phyloP scores from a whole-genome alignment of 1,284 basidiomycete species.

The Baeospora myosura region DNA sequence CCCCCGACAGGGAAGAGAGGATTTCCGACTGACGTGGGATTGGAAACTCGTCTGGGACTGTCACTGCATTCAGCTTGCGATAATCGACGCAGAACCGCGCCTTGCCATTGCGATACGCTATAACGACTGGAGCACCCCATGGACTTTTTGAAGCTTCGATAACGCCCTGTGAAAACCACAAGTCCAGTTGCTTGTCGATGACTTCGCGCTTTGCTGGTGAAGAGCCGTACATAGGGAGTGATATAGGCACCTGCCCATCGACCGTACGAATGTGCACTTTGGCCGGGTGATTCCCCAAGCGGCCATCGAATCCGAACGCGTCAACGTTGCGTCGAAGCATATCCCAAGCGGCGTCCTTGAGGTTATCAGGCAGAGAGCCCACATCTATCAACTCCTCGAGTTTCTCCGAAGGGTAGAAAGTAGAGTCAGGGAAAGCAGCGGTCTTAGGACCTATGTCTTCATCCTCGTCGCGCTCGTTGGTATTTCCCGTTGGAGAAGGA shows the following conservation, averaged over 20 bases:
- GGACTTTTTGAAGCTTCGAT: conserved; percentile 18
- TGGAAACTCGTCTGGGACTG: not conserved
- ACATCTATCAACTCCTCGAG: conserved; percentile 7
- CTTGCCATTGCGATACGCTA: conserved; percentile 15
- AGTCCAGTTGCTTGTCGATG: conserved; percentile 20
- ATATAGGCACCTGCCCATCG: not conserved
- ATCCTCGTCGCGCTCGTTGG: not conserved
- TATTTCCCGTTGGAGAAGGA: too few species aligned
- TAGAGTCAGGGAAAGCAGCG: conserved; percentile 1
- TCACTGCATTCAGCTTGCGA: not conserved
- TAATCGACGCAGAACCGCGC: not conserved
- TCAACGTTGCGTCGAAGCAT: not conserved
- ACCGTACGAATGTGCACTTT: not conserved
- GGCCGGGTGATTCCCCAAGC: not conserved
- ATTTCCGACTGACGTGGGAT: not conserved
- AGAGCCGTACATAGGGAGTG: conserved; percentile 2
- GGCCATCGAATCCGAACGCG: not conserved
- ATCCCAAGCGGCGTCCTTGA: not conserved
- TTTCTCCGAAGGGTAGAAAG: not conserved
- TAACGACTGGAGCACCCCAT: not conserved
- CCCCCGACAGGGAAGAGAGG: not conserved
- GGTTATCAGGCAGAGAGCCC: conserved; percentile 5
- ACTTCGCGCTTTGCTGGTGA: conserved; percentile 21
- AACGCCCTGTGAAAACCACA: conserved; percentile 17
- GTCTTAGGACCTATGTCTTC: conserved; percentile 6